Evolutionary conservation across 2,329 filamentous ascomycete genomes (phyloP), one percentile per base, ranked within the genome.

Genomic region (Proliferodiscus dingleyae): DNA sequence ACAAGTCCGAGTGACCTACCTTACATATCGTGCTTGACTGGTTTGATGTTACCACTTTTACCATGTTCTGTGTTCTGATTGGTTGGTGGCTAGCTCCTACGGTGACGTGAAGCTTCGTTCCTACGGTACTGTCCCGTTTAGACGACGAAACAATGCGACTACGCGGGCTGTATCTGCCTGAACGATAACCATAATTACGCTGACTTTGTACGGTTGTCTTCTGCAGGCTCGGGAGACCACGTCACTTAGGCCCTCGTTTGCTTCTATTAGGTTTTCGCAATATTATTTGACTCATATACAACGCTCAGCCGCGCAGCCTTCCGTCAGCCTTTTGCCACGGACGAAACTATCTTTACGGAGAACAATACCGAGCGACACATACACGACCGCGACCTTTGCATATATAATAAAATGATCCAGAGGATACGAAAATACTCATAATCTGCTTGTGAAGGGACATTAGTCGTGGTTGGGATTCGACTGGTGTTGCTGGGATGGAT

Each of bases 401-500:
- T 5, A 7, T 15, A 3, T 34, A 4, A 7, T 15, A 21, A n/a
- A 2, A 34, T 34, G 16, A 15, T 18, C 16, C 9, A 15, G 9
- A 34, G 32, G n/a, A 5, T 10, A 10, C 10, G 32, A 2, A 19
- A 19, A 19, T 18, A 34, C 9, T 11, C 32, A 34, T 34, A 34
- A n/a, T 34, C 11, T 18, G n/a, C 15, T 21, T 34, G n/a, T 34
- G 16, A 16, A 34, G 32, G 32, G 10, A 21, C 32, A 34, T 16
- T 15, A 34, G 13, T 15, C 19, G n/a, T n/a, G n/a, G n/a, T n/a
- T n/a, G n/a, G 32, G 15, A 6, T 18, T 34, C 16, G n/a, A 18
- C 5, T 34, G 6, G 16, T 10, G 32, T 8, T n/a, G 29, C 9
- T 32, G 29, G 5, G 21, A 87, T 88, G 82, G 82, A 87, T 65